phyloP scores from a whole-genome alignment of 1,139 yeast genomes.

The Kodamaea suecica region DNA sequence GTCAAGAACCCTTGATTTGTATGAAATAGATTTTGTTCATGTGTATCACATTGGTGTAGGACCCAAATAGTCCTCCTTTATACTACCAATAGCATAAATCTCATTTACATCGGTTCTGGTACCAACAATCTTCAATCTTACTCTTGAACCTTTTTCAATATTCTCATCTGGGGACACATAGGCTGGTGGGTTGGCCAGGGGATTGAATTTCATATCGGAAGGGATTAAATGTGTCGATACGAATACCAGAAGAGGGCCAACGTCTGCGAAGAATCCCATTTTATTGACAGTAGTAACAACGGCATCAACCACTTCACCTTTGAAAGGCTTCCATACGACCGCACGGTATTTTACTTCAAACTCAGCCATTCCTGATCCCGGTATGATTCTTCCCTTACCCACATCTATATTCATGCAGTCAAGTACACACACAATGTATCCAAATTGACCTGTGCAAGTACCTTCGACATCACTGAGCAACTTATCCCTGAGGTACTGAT shows the following conservation, averaged over 20 bases:
- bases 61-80: slow-evolving; percentile 95
- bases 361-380: slow-evolving; percentile 91
- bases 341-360: slow-evolving; percentile 96
- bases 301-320: slow-evolving; percentile 98
- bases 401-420: slow-evolving; percentile 95
- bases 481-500: slow-evolving; percentile 84
- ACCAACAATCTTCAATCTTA: slow-evolving; percentile 93
- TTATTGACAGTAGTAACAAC: slow-evolving; percentile 91
- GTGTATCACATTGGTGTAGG: slow-evolving; percentile 62
- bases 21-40: too few species aligned
- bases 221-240: slow-evolving; percentile 95
- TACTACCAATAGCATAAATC: slow-evolving; percentile 95
- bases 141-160: slow-evolving; percentile 89
- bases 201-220: slow-evolving; percentile 88
- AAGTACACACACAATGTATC: slow-evolving; percentile 92
- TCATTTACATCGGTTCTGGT: slow-evolving; percentile 97
- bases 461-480: slow-evolving; percentile 96
- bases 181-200: slow-evolving; percentile 98
- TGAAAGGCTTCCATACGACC: slow-evolving; percentile 97
- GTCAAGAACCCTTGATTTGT: too few species aligned
- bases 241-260: slow-evolving; percentile 93
- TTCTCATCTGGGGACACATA: slow-evolving; percentile 94
- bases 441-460: slow-evolving; percentile 98
- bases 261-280: slow-evolving; percentile 97
- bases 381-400: slow-evolving; percentile 89